phyloP scores from a whole-genome alignment of 2,329 filamentous ascomycete genomes.

The Botrytis squamosa region DNA sequence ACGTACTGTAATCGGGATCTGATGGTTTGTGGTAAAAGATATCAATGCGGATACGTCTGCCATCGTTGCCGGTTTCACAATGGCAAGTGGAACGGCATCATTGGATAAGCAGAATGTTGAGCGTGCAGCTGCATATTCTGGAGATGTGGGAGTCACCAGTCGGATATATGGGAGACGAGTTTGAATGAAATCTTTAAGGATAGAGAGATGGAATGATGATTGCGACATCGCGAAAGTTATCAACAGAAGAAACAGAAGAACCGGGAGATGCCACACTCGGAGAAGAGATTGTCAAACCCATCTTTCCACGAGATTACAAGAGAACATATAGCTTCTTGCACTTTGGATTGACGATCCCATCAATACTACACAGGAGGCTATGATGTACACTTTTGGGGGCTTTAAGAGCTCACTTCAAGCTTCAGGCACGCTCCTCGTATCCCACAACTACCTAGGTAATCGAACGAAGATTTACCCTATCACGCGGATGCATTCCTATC shows the following conservation, averaged over 20 bases:
- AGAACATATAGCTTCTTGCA: not conserved
- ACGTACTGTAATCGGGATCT: conserved; percentile 34
- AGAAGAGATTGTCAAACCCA: not conserved
- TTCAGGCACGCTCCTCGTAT: not conserved
- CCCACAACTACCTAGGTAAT: not conserved
- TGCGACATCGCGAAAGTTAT: not conserved
- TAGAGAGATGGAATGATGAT: not conserved
- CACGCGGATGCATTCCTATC: not conserved
- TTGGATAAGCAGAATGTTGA: conserved; percentile 24
- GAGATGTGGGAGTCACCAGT: conserved; percentile 22
- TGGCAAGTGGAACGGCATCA: conserved; percentile 25
- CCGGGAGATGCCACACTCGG: not conserved
- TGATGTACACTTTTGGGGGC: not conserved
- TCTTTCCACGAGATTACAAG: not conserved
- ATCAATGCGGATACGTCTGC: conserved; percentile 35
- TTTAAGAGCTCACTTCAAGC: not conserved
- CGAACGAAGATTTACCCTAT: not conserved
- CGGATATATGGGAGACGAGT: conserved; percentile 5
- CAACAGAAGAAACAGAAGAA: not conserved
- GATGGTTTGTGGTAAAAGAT: conserved; percentile 25
- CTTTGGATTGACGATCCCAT: too few relatives aligned
- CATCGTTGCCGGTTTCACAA: conserved; percentile 35
- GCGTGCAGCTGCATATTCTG: conserved; percentile 22
- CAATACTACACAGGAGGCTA: not conserved
- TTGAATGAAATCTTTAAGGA: not conserved